These are phyloP conservation scores for Aureobasidium sp. DNA, from an alignment of 2,329 filamentous ascomycete genomes.

Conservation along the genomic window DNA sequence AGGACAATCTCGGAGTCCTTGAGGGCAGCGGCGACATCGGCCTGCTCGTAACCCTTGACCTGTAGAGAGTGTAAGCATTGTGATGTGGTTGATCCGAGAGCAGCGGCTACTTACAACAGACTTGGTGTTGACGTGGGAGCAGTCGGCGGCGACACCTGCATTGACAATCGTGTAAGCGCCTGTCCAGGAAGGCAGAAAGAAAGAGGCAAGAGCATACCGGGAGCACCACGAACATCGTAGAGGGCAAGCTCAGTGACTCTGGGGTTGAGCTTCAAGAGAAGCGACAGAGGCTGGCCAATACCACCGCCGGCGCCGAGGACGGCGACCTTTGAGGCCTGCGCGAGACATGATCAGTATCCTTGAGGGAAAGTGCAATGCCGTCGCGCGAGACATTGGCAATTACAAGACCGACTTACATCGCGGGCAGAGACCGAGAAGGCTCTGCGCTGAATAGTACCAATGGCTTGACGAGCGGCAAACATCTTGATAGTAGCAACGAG, in stretches of 20 bases:
- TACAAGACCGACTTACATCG: conserved; percentile 33
- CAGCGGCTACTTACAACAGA: conserved; percentile 47
- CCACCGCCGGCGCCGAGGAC: conserved; percentile 95
- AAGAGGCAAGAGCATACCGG: conserved; percentile 52
- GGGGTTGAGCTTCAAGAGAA: conserved; percentile 98
- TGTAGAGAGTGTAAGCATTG: conserved; percentile 19
- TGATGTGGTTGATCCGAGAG: not conserved
- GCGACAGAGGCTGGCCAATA: conserved; percentile 95
- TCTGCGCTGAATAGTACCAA: conserved; percentile 43
- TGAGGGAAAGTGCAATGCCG: not conserved
- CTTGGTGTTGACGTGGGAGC: conserved; percentile 99
- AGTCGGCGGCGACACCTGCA: conserved; percentile 90
- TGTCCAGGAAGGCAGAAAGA: not conserved
- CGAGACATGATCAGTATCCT: conserved; percentile 15
- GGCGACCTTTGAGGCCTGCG: conserved; percentile 88
- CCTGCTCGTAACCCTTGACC: conserved; percentile 80
- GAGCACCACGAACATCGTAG: conserved; percentile 93
- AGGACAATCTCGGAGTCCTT: conserved; percentile 88
- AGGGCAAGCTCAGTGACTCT: conserved; percentile 88
- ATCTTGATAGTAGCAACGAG: conserved; percentile 41
- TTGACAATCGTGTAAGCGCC: not conserved
- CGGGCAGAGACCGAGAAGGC: conserved; percentile 44
- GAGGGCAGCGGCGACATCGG: conserved; percentile 67
- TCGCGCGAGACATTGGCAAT: not conserved
- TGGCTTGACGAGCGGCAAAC: conserved; percentile 55